Base-by-base conservation (phyloP, 2,329 filamentous ascomycete genomes). In the Lasiodiplodia hormozganensis region DNA sequence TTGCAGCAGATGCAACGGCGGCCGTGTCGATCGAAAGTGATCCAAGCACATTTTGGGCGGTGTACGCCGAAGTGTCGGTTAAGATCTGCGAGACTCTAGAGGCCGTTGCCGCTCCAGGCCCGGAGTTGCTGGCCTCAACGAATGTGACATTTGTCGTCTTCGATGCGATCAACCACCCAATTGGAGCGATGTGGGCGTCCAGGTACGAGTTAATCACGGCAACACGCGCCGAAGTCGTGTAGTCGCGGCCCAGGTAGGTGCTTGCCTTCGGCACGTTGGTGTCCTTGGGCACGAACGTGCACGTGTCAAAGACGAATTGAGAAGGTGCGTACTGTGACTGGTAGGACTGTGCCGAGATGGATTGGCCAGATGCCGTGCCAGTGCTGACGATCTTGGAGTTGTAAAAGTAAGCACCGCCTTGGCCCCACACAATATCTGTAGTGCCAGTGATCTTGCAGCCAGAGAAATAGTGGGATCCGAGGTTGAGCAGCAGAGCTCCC, bases 121-220 rank as follows among this genome's bases (percentile, higher is more conserved):
- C 57, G 7, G 38, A 43, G 38, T 62, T 62, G 57, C 16, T 62
- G 38, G 21, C 57, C 57, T 62, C 57, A 28, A 62, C 57, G 6
- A 62, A 62, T 5, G 57, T 62, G n/a, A 62, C 57, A 16, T 62
- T 62, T 4, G 57, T 62, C 21, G 57, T 62, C 23, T 62, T 62
- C 23, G 57, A 62, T 3, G 57, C 57, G n/a, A 62, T 14, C 38
- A 49, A n/a, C 57, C 57, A 62, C 31, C 57, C 57, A 11, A 47
- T 38, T 11, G 57, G 38, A 62, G 57, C 23, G n/a, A 62, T 49
- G 36, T 62, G 57, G 28, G 57, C 38, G 8, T 62, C 57, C 38
- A 62, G 57, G 38, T 62, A 62, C 0, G 57, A 62, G 57, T 62
- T 62, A 16, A 62, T 34, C 21, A 62, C 57, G 2, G 57, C 57